Percentiles rank a stretch among this genome's conserved stretches.
These are phyloP conservation scores for Plasmodium malariae DNA, from an alignment of 169 alveolate genomes.

Conservation along the genomic window DNA sequence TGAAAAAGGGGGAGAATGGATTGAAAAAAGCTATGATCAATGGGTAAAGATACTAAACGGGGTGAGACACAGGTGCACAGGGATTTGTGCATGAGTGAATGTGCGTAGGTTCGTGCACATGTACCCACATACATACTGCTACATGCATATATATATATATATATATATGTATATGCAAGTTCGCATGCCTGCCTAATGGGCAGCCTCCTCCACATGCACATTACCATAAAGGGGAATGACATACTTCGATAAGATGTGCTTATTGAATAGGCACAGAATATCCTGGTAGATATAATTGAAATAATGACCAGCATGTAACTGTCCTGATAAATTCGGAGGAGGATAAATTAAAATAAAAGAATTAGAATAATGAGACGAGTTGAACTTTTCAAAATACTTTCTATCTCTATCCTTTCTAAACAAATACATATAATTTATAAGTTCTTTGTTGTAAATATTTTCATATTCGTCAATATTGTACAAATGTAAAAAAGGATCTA, in stretches of 20 bases:
- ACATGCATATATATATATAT: too few species aligned
- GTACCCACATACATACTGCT: too few species aligned
- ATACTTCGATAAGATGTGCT: slow-evolving; percentile 12
- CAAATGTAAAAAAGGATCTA: neutral
- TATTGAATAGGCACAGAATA: slow-evolving; percentile 18
- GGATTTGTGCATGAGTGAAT: too few species aligned
- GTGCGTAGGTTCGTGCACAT: too few species aligned
- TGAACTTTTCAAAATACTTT: slow-evolving; percentile 15
- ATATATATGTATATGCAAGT: neutral
- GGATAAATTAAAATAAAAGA: slow-evolving; percentile 38
- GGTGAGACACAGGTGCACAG: too few species aligned
- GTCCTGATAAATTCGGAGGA: slow-evolving; percentile 57
- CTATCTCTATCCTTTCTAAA: neutral
- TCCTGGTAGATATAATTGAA: slow-evolving; percentile 38
- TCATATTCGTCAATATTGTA: slow-evolving; percentile 21
- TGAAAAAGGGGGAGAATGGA: neutral
- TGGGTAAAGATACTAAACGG: neutral
- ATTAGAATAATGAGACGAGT: slow-evolving; percentile 15
- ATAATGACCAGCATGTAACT: slow-evolving; percentile 63
- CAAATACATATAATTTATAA: slow-evolving; percentile 1
- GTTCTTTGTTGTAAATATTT: slow-evolving; percentile 5
- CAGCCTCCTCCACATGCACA: neutral
- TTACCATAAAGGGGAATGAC: slow-evolving; percentile 36
- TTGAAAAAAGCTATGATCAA: neutral
- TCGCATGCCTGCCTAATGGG: neutral